Percentiles rank a stretch among this genome's conserved stretches.
phyloP scores from a whole-genome alignment of 83 land plant species.

The Thuja plicata region DNA sequence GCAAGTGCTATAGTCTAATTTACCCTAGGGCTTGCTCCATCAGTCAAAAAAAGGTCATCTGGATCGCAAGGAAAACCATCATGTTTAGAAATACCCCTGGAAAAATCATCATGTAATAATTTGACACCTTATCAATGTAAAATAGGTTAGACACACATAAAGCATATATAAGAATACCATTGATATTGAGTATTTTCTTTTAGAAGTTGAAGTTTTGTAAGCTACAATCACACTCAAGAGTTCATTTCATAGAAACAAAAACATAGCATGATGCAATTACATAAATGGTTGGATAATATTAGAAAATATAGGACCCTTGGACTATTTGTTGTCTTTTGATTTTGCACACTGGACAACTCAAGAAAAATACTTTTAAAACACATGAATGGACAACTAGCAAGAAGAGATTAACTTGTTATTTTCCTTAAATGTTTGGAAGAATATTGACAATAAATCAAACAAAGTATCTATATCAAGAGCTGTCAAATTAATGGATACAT shows the following conservation, averaged over 20 bases:
- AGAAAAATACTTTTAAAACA: background rate
- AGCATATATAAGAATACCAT: too few species aligned
- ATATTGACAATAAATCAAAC: background rate
- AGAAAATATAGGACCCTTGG: background rate
- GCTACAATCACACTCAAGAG: background rate
- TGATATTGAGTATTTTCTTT: too few species aligned
- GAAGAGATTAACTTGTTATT: background rate
- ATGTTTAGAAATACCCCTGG: constrained; percentile 88
- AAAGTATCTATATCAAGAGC: background rate
- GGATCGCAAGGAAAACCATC: constrained; percentile 91
- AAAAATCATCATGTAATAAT: constrained; percentile 87
- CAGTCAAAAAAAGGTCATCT: constrained; percentile 88
- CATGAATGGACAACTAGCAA: background rate
- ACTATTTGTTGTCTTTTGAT: background rate
- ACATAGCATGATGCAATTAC: background rate
- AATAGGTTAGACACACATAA: background rate
- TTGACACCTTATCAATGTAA: constrained; percentile 68
- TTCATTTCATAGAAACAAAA: background rate
- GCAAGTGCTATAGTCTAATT: background rate
- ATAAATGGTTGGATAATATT: background rate
- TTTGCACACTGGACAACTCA: background rate
- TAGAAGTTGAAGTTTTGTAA: background rate
- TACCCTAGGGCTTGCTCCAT: constrained; percentile 98
- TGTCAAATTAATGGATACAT: too few species aligned
- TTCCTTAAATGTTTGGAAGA: background rate